These are phyloP conservation scores for Trypanosoma conorhini DNA, from an alignment of 208 protist species.

Conservation along the genomic window DNA sequence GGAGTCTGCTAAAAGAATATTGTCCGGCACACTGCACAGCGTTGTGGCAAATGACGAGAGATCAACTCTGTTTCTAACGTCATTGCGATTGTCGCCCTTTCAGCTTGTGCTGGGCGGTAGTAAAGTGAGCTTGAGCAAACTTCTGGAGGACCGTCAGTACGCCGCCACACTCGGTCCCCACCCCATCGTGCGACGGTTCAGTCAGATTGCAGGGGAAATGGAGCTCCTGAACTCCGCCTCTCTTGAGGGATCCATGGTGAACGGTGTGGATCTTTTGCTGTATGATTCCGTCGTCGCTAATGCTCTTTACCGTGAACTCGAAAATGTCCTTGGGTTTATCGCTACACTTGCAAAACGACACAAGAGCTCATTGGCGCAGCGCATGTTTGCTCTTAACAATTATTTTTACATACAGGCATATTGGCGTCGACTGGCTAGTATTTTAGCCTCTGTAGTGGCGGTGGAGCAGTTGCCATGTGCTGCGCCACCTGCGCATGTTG, in stretches of 20 bases:
- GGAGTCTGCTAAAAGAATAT: conserved; percentile 66
- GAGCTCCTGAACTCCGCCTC: conserved; percentile 65
- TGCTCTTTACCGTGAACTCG: conserved; percentile 36
- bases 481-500: conserved; percentile 22
- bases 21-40: conserved; percentile 50
- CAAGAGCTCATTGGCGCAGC: conserved; percentile 44
- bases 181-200: conserved; percentile 48
- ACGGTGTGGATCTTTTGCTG: conserved; percentile 23
- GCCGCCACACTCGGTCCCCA: conserved; percentile 63
- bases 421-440: conserved; percentile 37
- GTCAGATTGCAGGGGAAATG: conserved; percentile 54
- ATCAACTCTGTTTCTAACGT: conserved; percentile 43
- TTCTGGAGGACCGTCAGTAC: conserved; percentile 45
- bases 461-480: not conserved
- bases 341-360: conserved; percentile 50
- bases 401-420: conserved; percentile 48
- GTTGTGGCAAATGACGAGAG: conserved; percentile 62
- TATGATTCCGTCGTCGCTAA: conserved; percentile 41
- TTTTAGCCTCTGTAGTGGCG: not conserved
- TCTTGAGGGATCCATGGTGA: conserved; percentile 38
- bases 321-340: conserved; percentile 42
- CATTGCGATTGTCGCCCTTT: conserved; percentile 45
- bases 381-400: conserved; percentile 64
- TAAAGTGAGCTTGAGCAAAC: conserved; percentile 18
- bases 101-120: conserved; percentile 24